Conservation (phyloP, 371 early-diverging fungal genomes). For the Furculomyces boomerangus region DNA sequence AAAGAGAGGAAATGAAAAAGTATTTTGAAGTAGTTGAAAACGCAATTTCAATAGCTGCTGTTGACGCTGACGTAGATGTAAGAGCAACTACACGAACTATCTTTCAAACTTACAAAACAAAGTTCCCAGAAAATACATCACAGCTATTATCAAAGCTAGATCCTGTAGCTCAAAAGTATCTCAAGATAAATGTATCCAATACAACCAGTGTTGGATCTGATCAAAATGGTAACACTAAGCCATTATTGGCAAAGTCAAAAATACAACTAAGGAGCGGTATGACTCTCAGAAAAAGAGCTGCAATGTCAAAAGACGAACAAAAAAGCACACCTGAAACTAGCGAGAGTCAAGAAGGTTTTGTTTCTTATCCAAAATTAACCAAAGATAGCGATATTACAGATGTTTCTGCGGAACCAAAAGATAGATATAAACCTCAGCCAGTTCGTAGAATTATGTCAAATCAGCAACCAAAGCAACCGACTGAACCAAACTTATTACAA, state of each 20-base stretch:
- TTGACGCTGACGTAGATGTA: slow-evolving; percentile 23
- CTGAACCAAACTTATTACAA: neutral
- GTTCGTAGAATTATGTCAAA: neutral
- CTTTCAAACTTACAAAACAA: slow-evolving; percentile 17
- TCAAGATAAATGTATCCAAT: slow-evolving; percentile 8
- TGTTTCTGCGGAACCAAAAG: neutral
- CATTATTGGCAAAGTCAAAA: neutral
- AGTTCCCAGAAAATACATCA: slow-evolving; percentile 6
- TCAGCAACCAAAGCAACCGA: neutral
- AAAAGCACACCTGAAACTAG: neutral
- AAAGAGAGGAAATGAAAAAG: slow-evolving; percentile 12
- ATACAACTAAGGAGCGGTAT: neutral
- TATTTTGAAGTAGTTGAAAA: slow-evolving; percentile 13
- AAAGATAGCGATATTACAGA: neutral
- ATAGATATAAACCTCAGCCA: neutral
- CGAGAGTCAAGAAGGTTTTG: neutral
- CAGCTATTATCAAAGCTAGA: neutral
- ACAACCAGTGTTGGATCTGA: neutral
- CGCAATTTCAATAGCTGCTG: slow-evolving; percentile 14
- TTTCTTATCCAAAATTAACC: neutral
- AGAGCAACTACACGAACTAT: slow-evolving; percentile 17
- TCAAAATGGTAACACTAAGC: neutral
- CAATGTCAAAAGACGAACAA: neutral
- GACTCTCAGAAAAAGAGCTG: neutral
- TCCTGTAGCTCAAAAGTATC: slow-evolving; percentile 16